These are phyloP conservation scores for Leishmania tropica DNA, from an alignment of 208 protist species.

Conservation along the genomic window DNA sequence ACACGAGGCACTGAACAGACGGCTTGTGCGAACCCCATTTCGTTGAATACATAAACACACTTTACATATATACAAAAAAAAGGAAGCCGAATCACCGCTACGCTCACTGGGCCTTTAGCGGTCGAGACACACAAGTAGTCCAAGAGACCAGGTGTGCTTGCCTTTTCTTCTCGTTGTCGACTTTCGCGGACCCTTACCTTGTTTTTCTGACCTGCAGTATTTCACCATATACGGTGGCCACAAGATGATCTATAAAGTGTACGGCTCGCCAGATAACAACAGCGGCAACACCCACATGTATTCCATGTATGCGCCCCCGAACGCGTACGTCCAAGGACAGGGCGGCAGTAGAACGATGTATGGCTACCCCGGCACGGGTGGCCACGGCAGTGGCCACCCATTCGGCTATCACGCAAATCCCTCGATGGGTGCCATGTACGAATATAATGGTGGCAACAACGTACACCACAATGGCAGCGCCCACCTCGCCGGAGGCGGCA, in stretches of 20 bases:
- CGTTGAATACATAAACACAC: neutral
- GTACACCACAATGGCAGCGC: neutral
- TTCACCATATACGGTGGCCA: conserved; percentile 18
- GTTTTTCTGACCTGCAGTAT: neutral
- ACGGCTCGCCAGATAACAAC: conserved; percentile 3
- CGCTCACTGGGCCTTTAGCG: neutral
- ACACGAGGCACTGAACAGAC: neutral
- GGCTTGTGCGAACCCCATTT: neutral
- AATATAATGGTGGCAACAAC: conserved; percentile 10
- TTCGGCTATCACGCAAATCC: conserved; percentile 20
- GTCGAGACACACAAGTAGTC: neutral
- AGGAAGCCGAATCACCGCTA: neutral
- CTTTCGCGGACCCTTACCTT: neutral
- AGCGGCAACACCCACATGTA: neutral
- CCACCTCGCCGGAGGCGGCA: conserved; percentile 4
- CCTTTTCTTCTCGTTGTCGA: neutral
- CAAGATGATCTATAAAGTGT: conserved; percentile 29
- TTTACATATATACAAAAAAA: neutral
- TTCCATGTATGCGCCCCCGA: neutral
- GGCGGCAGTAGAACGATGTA: conserved; percentile 3
- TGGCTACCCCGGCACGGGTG: neutral
- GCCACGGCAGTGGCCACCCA: conserved; percentile 13
- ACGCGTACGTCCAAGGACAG: conserved; percentile 2
- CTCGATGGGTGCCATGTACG: conserved; percentile 13
- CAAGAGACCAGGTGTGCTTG: neutral